A percentile compares a stretch with the other conserved stretches of the same genome.
These are phyloP conservation scores for Penicillium aurantiogriseum DNA, from an alignment of 2,329 filamentous ascomycete genomes.

Conservation along the genomic window DNA sequence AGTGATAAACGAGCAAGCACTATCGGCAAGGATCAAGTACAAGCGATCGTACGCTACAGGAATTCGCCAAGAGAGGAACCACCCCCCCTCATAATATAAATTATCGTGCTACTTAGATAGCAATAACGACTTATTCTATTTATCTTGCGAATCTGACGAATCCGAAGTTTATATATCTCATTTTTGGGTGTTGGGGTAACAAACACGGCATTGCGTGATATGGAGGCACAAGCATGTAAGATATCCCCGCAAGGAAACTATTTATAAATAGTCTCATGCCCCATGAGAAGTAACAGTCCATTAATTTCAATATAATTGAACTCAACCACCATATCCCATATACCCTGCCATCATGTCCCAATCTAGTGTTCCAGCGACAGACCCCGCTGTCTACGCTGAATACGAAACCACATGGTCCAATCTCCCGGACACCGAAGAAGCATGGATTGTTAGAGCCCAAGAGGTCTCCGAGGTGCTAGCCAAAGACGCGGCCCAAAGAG, in stretches of 20 bases:
- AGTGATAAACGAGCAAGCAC: not conserved
- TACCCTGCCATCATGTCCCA: slow-evolving; percentile 14
- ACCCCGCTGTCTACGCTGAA: slow-evolving; percentile 43
- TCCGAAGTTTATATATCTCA: not conserved
- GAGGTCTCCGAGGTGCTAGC: slow-evolving; percentile 52
- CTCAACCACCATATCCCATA: not conserved
- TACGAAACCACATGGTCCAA: slow-evolving; percentile 41
- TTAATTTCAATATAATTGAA: not conserved
- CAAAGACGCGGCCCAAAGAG: slow-evolving; percentile 49
- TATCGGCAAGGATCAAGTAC: not conserved
- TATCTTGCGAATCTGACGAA: slow-evolving; percentile 23
- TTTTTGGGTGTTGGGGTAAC: not conserved
- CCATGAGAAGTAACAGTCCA: not conserved
- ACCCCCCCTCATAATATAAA: not conserved
- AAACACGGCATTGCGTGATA: slow-evolving; percentile 16
- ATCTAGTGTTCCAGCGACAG: slow-evolving; percentile 27
- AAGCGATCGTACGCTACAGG: too few species aligned
- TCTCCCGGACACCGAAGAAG: slow-evolving; percentile 40
- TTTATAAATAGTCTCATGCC: not conserved
- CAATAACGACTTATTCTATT: slow-evolving; percentile 22
- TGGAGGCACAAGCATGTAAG: slow-evolving; percentile 12
- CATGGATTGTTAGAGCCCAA: slow-evolving; percentile 51
- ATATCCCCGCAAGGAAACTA: not conserved
- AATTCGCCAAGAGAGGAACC: not conserved
- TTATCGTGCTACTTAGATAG: not conserved